Conservation (phyloP, 2,329 filamentous ascomycete species). For the Aspergillus hiratsukae region DNA sequence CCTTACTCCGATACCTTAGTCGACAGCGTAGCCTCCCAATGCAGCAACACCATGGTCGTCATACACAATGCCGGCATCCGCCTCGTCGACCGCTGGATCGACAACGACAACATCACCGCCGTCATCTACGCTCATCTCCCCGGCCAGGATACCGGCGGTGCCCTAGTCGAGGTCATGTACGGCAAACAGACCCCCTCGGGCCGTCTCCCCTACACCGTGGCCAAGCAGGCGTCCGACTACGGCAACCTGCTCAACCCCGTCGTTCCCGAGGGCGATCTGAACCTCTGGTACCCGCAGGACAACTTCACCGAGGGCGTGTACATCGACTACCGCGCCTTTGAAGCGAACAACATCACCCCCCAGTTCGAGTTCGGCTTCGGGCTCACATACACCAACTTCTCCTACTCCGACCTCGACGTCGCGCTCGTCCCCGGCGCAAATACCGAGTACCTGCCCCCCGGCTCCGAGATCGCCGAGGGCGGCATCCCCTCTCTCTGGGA, state of each 20-base stretch:
- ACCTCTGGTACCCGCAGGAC: constrained; percentile 4
- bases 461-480: not conserved
- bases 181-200: constrained; percentile 49
- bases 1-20: constrained; percentile 51
- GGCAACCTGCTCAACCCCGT: constrained; percentile 16
- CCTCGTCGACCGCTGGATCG: constrained; percentile 52
- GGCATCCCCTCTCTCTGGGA: not conserved
- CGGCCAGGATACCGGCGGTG: constrained; percentile 57
- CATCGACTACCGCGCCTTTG: constrained; percentile 55
- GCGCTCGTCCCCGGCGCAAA: not conserved
- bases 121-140: constrained; percentile 60
- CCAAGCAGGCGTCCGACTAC: constrained; percentile 54
- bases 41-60: constrained; percentile 59
- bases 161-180: constrained; percentile 53
- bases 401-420: constrained; percentile 43
- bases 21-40: constrained; percentile 52
- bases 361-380: constrained; percentile 56
- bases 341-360: constrained; percentile 45
- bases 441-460: constrained; percentile 45
- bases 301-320: constrained; percentile 51
- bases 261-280: constrained; percentile 3
- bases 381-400: constrained; percentile 53
- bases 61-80: constrained; percentile 61
- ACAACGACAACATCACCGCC: constrained; percentile 60
- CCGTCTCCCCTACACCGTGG: constrained; percentile 59